A percentile compares a stretch with the other conserved stretches of the same genome.
phyloP scores from a whole-genome alignment of 176 grass and related monocot species.

The Tillandsia leiboldiana region DNA sequence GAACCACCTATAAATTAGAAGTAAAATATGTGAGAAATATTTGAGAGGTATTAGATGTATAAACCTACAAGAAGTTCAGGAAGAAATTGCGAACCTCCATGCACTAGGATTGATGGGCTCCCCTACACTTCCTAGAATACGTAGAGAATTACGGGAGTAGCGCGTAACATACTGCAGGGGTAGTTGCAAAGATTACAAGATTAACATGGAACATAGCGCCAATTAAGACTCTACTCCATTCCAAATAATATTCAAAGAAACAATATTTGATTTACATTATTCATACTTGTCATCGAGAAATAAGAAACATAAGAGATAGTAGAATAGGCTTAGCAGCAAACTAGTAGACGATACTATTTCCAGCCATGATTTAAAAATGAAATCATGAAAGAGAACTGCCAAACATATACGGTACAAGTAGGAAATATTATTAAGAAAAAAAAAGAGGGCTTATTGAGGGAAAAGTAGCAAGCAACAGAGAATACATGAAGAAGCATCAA shows the following conservation, averaged over 20 bases:
- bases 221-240: conserved; percentile 10
- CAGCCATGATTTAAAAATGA: no score
- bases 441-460: neutral
- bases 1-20: conserved; percentile 61
- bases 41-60: neutral
- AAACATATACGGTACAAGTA: no score
- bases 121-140: conserved; percentile 93
- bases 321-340: no score
- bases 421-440: no score
- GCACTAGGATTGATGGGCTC: conserved; percentile 97
- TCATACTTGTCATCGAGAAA: no score
- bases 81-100: conserved; percentile 64
- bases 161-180: conserved; percentile 68
- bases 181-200: neutral
- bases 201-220: neutral
- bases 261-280: neutral
- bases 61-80: neutral
- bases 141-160: conserved; percentile 85
- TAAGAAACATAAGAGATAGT: no score
- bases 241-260: conserved; percentile 1
- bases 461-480: neutral
- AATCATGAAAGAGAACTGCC: no score
- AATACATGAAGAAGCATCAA: neutral
- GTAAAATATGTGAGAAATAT: conserved; percentile 13
- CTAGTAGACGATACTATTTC: no score